Percentiles rank a stretch among this genome's conserved stretches.
Evolutionary conservation across 306 rosid species (phyloP).

Genomic region (Prinsepia uniflora): DNA sequence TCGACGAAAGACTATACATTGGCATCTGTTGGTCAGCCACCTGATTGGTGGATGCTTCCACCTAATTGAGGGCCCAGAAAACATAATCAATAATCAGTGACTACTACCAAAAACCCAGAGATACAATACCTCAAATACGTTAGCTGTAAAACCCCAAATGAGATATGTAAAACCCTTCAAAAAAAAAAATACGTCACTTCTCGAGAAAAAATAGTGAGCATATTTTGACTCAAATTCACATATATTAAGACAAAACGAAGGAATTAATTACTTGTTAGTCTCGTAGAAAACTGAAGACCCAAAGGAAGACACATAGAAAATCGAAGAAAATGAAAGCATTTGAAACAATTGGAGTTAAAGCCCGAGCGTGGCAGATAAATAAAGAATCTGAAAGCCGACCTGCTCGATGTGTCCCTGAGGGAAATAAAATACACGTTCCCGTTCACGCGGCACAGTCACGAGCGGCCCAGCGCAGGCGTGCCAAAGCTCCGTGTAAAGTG

Average conservation of each 20-base stretch:
- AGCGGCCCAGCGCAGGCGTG: slow-evolving; percentile 98
- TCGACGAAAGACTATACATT: slow-evolving; percentile 60
- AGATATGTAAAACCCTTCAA: background rate
- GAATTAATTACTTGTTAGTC: background rate
- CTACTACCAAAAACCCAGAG: background rate
- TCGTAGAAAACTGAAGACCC: background rate
- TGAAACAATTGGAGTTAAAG: background rate
- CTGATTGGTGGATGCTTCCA: slow-evolving; percentile 96
- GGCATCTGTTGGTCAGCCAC: slow-evolving; percentile 93
- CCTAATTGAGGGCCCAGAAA: slow-evolving; percentile 42
- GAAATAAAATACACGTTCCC: slow-evolving; percentile 81
- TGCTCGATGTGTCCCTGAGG: slow-evolving; percentile 99
- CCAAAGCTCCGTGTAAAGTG: slow-evolving; percentile 89
- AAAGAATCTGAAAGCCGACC: slow-evolving; percentile 33
- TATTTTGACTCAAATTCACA: background rate
- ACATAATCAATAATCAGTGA: background rate
- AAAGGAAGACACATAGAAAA: background rate
- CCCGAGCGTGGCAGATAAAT: background rate
- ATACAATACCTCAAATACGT: background rate
- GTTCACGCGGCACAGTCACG: slow-evolving; percentile 76
- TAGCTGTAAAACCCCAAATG: background rate
- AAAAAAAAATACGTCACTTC: background rate
- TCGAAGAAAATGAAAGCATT: background rate
- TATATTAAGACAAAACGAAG: no score
- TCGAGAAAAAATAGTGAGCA: background rate